Conservation (phyloP, 2,329 filamentous ascomycete species). For the Fusarium redolens region DNA sequence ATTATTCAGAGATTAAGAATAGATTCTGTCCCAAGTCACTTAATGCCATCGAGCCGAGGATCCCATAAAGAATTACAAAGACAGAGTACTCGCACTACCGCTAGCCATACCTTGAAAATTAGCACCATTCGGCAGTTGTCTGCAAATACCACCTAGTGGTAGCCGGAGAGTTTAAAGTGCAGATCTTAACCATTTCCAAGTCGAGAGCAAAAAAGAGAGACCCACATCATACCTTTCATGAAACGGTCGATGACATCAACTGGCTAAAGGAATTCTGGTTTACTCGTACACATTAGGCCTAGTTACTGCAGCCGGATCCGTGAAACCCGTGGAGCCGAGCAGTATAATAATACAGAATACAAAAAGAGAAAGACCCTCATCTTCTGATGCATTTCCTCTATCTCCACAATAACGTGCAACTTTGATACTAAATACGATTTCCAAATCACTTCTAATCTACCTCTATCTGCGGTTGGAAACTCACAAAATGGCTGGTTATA, state of each 20-base stretch:
- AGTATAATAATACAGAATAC: rapidly evolving
- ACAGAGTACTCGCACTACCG: no score
- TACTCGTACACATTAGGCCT: rapidly evolving
- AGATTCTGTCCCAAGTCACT: no score
- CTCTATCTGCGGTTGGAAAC: rapidly evolving
- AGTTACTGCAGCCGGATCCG: rapidly evolving
- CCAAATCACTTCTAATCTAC: no score
- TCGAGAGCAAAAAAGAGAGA: rapidly evolving
- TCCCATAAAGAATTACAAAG: no score
- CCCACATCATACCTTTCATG: background rate
- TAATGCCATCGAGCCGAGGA: no score
- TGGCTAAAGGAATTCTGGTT: background rate
- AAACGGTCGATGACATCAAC: background rate
- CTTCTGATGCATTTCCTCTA: rapidly evolving
- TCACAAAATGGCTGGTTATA: background rate
- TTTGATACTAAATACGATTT: background rate
- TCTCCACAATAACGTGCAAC: background rate
- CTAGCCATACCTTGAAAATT: no score
- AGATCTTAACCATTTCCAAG: background rate
- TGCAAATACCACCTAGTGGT: background rate
- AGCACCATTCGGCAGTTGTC: background rate
- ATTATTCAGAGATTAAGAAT: no score
- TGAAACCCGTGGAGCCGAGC: rapidly evolving
- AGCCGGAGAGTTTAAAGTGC: background rate
- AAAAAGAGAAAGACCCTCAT: rapidly evolving